These are phyloP conservation scores for Chlorella ohadii DNA, from an alignment of 139 green algal species.

Conservation along the genomic window DNA sequence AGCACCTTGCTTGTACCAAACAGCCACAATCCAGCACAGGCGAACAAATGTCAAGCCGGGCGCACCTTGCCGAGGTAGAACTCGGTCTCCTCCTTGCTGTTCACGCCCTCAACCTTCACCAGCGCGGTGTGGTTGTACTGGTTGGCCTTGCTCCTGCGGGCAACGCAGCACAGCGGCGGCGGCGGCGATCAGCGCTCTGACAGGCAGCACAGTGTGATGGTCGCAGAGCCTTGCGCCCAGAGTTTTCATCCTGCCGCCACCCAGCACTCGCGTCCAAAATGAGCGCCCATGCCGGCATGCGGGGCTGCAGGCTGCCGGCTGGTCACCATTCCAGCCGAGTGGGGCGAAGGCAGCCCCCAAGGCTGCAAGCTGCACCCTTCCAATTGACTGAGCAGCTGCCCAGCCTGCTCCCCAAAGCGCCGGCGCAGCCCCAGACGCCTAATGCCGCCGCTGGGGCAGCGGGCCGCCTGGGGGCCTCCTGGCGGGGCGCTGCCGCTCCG, in stretches of 20 bases:
- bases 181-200: background rate
- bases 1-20: too few relatives aligned
- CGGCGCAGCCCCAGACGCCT: background rate
- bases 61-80: conserved; percentile 97
- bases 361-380: too few relatives aligned
- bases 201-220: too few relatives aligned
- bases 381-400: too few relatives aligned
- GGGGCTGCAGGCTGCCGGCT: background rate
- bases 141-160: conserved; percentile 76
- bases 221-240: too few relatives aligned
- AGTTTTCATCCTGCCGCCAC: too few relatives aligned
- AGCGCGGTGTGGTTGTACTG: conserved; percentile 92
- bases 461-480: background rate
- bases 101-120: conserved; percentile 94
- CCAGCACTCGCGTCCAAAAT: too few relatives aligned
- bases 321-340: background rate
- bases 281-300: background rate
- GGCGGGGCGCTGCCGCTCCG: background rate
- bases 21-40: too few relatives aligned
- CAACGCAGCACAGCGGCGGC: background rate
- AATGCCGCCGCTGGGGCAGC: too few relatives aligned
- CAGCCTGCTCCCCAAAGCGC: background rate
- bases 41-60: too few relatives aligned
- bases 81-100: conserved; percentile 84
- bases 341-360: too few relatives aligned